phyloP scores from a whole-genome alignment of 2,329 filamentous ascomycete genomes.

The Fusarium odoratissimum region DNA sequence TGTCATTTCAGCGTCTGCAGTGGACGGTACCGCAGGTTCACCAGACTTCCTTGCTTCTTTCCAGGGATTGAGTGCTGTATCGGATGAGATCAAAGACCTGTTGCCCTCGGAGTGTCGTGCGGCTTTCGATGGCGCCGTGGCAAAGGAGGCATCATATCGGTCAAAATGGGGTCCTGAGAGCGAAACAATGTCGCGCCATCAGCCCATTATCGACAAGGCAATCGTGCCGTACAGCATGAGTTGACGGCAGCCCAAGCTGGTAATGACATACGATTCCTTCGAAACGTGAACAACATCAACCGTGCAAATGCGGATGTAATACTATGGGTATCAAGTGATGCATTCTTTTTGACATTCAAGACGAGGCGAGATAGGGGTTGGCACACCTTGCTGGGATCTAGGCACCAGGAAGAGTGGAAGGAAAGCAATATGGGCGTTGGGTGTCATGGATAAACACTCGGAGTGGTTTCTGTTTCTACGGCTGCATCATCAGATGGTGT shows the following conservation, averaged over 20 bases:
- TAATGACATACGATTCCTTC: neutral
- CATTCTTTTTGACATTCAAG: conserved; percentile 9
- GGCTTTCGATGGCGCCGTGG: conserved; percentile 76
- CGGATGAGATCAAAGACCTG: conserved; percentile 73
- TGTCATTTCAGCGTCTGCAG: conserved; percentile 56
- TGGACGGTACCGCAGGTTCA: conserved; percentile 58
- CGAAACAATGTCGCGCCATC: conserved; percentile 62
- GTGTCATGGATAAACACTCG: conserved; percentile 33
- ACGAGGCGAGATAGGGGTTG: conserved; percentile 1
- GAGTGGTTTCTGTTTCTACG: conserved; percentile 8
- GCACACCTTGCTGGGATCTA: neutral
- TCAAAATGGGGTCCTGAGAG: conserved; percentile 77
- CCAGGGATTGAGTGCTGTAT: conserved; percentile 71
- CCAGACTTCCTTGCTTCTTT: conserved; percentile 64
- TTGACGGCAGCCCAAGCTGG: conserved; percentile 18
- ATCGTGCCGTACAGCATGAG: conserved; percentile 68
- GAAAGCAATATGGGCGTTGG: conserved; percentile 35
- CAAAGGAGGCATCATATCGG: conserved; percentile 78
- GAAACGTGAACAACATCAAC: neutral
- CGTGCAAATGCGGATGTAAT: neutral
- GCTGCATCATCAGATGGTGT: neutral
- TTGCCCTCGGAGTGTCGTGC: conserved; percentile 76
- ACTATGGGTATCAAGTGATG: neutral
- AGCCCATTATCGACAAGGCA: conserved; percentile 72
- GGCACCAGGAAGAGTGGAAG: conserved; percentile 1